Base-by-base conservation (phyloP, 2,329 filamentous ascomycete species). In the Macrophomina tecta region DNA sequence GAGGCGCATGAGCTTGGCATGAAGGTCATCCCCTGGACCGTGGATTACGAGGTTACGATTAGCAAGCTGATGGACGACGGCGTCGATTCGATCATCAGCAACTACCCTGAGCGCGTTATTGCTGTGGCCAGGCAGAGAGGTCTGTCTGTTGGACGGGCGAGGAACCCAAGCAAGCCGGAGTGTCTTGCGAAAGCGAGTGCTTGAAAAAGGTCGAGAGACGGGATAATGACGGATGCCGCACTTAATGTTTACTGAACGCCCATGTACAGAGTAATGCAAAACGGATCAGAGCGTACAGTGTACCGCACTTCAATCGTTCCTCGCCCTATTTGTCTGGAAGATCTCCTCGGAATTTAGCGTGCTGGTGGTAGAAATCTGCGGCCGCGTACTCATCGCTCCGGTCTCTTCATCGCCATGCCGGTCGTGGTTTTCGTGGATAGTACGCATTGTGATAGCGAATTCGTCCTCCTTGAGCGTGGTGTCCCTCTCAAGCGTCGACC, bases 11-110 rank as follows among this genome's bases (percentile, higher is more conserved):
- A 64, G 46, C 36, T 69, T 51, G 71, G 70, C 11, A 70, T 73
- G 70, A 42, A 67, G 52, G 68, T 71, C 34, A 56, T 73, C 8
- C 69, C 71, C n/a, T 73, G 72, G 72, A 72, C 72, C 2, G 69
- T 72, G 34, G 72, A 73, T 56, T 64, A 70, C 62, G 72, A 73
- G 48, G 68, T 68, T 12, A 70, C 69, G 34, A 71, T 73, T 12
- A 55, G 66, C 28, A 73, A 73, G 61, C 36, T 73, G 55, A 68
- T 73, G 12, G 64, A 53, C 42, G 64, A 67, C 30, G 64, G 67
- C 14, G 67, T 56, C 7, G 64, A 68, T 48, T 60, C 63, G n/a
- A 68, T 73, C 32, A 72, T 73, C 46, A 70, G 69, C 34, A 69
- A 73, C 65, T 73, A 72, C 52, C 72, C 71, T 6, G 69, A 71